These are phyloP conservation scores for Calonectria montana DNA, from an alignment of 2,329 filamentous ascomycete genomes.

Conservation along the genomic window DNA sequence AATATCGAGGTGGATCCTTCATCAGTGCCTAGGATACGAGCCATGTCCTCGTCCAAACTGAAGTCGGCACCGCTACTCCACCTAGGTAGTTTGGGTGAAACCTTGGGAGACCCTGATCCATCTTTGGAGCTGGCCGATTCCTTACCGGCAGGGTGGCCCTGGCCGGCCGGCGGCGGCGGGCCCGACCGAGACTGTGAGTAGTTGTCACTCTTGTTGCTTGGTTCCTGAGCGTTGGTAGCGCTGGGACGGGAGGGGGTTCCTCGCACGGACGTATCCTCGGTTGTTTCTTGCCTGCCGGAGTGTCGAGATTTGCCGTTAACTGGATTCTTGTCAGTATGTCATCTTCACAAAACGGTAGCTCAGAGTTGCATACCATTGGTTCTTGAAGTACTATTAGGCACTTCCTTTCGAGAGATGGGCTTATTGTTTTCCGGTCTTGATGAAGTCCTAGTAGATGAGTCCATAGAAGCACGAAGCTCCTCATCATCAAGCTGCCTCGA, in stretches of 20 bases:
- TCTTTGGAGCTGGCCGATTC: constrained; percentile 61
- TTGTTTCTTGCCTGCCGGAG: constrained; percentile 33
- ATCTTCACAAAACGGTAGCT: not conserved
- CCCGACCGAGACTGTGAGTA: constrained; percentile 70
- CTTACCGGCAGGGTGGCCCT: constrained; percentile 53
- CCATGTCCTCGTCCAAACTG: constrained; percentile 95
- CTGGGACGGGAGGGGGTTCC: constrained; percentile 38
- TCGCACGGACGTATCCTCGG: constrained; percentile 39
- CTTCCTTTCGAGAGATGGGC: constrained; percentile 73
- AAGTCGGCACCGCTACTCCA: constrained; percentile 88
- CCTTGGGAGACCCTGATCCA: constrained; percentile 56
- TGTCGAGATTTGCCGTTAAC: constrained; percentile 43
- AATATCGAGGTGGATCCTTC: constrained; percentile 84
- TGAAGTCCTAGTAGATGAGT: constrained; percentile 53
- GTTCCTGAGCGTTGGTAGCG: constrained; percentile 31
- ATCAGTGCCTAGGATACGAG: constrained; percentile 84
- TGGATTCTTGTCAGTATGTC: constrained; percentile 29
- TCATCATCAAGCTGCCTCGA: constrained; percentile 67
- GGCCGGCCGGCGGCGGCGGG: constrained; percentile 59
- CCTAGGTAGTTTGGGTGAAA: constrained; percentile 75
- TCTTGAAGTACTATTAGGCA: constrained; percentile 56
- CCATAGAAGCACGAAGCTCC: constrained; percentile 57
- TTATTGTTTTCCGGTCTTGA: constrained; percentile 57
- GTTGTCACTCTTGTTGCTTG: constrained; percentile 54
- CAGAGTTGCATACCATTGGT: constrained; percentile 53